These are phyloP conservation scores for Santalum album DNA, from an alignment of 164 flowering plant species.

Conservation along the genomic window DNA sequence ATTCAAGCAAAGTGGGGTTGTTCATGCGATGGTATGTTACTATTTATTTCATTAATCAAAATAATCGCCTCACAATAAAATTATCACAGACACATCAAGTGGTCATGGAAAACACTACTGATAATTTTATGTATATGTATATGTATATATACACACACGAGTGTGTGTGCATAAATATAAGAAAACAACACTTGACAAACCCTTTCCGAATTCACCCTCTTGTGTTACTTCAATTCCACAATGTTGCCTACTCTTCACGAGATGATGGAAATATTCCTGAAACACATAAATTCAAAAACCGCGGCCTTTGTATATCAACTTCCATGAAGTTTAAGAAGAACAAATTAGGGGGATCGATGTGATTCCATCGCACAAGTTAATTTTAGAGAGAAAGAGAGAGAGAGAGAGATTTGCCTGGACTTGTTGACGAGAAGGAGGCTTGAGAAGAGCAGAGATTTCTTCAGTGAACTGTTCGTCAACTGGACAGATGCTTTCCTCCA, in stretches of 20 bases:
- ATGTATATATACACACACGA: no score
- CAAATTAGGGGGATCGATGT: no score
- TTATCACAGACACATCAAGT: no score
- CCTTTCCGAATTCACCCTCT: slow-evolving; percentile 55
- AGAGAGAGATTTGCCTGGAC: slow-evolving; percentile 36
- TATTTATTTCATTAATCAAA: no score
- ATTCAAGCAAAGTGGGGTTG: no score
- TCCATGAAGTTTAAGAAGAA: background rate
- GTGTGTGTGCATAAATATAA: no score
- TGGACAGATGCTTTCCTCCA: slow-evolving; percentile 32
- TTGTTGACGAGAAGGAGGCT: slow-evolving; percentile 48
- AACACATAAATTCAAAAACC: background rate
- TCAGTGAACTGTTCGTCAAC: slow-evolving; percentile 32
- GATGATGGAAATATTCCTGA: slow-evolving; percentile 68
- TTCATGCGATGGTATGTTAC: no score
- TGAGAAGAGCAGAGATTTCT: slow-evolving; percentile 61
- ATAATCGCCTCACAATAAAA: no score
- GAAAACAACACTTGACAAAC: slow-evolving; percentile 21
- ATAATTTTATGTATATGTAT: no score
- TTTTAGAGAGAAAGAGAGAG: background rate
- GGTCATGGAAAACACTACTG: no score
- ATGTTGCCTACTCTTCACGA: slow-evolving; percentile 37
- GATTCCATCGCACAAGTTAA: no score
- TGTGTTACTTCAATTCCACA: slow-evolving; percentile 45
- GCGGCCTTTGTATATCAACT: no score